Evolutionary conservation across 208 protist genomes (phyloP).

Genomic region (Wallacemonas sp.): DNA sequence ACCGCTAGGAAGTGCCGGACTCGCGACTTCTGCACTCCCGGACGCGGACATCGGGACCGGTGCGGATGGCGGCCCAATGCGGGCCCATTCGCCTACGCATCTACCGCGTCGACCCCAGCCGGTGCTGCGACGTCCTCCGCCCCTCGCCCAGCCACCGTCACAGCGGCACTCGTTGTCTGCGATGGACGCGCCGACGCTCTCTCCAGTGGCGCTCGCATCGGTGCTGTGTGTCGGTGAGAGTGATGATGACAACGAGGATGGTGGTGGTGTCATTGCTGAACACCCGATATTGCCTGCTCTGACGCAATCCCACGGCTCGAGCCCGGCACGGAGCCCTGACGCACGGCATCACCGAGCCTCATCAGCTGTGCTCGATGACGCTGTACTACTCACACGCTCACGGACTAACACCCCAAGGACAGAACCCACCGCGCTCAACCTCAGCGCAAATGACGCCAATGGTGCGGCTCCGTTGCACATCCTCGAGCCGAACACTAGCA

Average conservation of each 20-base stretch:
- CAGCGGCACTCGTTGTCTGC: not conserved
- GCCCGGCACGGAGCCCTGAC: not conserved
- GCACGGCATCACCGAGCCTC: not conserved
- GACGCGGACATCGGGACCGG: not conserved
- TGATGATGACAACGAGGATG: not conserved
- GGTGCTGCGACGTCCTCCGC: not conserved
- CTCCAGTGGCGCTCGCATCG: not conserved
- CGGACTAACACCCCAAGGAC: not conserved
- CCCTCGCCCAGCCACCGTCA: not conserved
- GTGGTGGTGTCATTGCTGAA: too few species aligned
- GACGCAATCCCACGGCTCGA: not conserved
- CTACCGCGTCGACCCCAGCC: conserved; percentile 1
- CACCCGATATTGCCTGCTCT: not conserved
- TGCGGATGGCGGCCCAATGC: not conserved
- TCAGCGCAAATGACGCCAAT: not conserved
- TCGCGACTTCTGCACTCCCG: not conserved
- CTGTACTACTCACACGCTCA: not conserved
- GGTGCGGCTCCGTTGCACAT: too few species aligned
- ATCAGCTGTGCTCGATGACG: not conserved
- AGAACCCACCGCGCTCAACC: not conserved
- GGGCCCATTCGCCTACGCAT: not conserved
- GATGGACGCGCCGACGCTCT: not conserved
- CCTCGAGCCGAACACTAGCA: not conserved
- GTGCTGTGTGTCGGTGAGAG: not conserved
- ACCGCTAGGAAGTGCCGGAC: not conserved